Evolutionary conservation across 139 green algal genomes (phyloP).

Genomic region (Choricystis sp.): DNA sequence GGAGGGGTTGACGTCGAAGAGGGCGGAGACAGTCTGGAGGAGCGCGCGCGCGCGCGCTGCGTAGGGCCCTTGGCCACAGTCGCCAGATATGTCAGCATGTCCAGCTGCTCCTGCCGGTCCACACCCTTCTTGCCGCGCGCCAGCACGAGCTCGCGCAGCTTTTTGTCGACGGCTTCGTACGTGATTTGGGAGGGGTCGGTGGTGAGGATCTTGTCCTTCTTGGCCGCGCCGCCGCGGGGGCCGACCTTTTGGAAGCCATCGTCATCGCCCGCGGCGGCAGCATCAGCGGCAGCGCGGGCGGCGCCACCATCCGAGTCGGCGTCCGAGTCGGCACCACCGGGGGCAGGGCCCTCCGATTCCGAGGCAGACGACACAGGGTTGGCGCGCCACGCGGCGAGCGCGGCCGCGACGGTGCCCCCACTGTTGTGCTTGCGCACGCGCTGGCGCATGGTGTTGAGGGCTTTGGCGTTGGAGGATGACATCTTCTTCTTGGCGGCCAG

Average conservation of each 20-base stretch:
- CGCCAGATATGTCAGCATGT: conserved; percentile 84
- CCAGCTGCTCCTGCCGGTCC: conserved; percentile 76
- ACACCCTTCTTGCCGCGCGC: conserved; percentile 69
- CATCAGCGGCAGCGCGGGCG: not conserved
- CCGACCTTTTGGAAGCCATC: conserved; percentile 34
- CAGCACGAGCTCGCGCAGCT: conserved; percentile 78
- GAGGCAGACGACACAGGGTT: conserved; percentile 12
- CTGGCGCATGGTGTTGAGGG: conserved; percentile 93
- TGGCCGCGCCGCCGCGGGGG: conserved; percentile 4
- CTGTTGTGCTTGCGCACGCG: conserved; percentile 89
- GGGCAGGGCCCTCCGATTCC: not conserved
- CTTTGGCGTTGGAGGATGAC: conserved; percentile 78
- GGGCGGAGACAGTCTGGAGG: conserved; percentile 63
- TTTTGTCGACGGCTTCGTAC: conserved; percentile 89
- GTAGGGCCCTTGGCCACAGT: conserved; percentile 64
- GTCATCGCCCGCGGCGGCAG: conserved; percentile 7
- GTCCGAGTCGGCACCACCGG: conserved; percentile 3
- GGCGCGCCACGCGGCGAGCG: conserved; percentile 30
- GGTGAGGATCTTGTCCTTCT: conserved; percentile 70
- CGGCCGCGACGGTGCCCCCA: conserved; percentile 30
- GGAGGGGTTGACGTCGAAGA: conserved; percentile 85
- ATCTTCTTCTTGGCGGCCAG: conserved; percentile 85
- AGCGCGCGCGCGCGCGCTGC: conserved; percentile 58
- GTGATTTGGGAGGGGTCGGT: conserved; percentile 85
- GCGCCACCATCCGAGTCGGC: conserved; percentile 8